Base-by-base conservation (phyloP, 1,284 basidiomycete genomes). In the Naganishia sp. region DNA sequence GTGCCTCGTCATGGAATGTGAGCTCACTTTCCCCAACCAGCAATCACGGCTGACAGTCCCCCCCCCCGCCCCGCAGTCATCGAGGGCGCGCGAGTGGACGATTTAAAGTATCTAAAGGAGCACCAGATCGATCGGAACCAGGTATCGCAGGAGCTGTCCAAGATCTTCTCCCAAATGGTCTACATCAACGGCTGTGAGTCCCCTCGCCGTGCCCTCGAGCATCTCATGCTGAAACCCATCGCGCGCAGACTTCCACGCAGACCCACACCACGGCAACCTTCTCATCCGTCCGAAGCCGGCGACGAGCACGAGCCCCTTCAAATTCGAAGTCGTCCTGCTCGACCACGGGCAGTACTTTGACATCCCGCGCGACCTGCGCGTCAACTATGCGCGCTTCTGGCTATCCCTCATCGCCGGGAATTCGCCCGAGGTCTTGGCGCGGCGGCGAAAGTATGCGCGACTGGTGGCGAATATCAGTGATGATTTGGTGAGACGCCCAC, bases 91-190 rank as follows among this genome's bases (percentile, higher is more conserved):
- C 85, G 96, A 16, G 88, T 95, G 3, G 95, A 99, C 75, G 89
- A 98, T 78, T 79, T 97, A 63, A 83, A 84, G 61, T 99, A 92
- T 77, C 84, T 99, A 9, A 88, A 90, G 43, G 80, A 87, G 52
- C 85, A 93, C 71, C 83, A 87, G 63, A 98, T 99, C 72, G 93
- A 99, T 79, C 85, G 95, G 63, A 99, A 97, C 75, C 89, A 89
- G 75, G 94, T 97, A 49, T 88, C 92, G 2, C 82, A 96, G 69
- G 94, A 97, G 78, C 82, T 95, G n/a, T 86, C 89, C 6, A 82
- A 88, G 69, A 92, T 95, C 75, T 98, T 98, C 75, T 90, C 88
- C 55, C 89, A 88, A 75, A 99, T 99, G 96, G 92, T 99, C 23
- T 97, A 98, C 75, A 78, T 97, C 46, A 92, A 97, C 76, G 95